Base-by-base conservation (phyloP, 2,329 filamentous ascomycete species). In the Lecanicillium sp. region DNA sequence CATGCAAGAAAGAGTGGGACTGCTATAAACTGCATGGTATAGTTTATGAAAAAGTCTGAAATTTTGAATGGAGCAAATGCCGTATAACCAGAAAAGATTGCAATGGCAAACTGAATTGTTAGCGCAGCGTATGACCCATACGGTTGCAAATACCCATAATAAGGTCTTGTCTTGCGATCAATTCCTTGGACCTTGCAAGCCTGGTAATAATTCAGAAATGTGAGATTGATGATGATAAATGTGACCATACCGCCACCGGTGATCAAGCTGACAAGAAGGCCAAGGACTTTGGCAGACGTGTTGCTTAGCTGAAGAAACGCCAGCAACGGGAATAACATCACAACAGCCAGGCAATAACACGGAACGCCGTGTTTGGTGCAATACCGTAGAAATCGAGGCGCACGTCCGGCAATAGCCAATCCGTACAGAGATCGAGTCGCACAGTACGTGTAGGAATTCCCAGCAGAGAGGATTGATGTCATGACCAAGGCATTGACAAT, bases 311-410 rank as follows among this genome's bases (percentile, higher is more conserved):
- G 64, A 29, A 77, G 60, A 54, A 77, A 71, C 18, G 69, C 68
- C 25, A 75, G 57, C 42, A 71, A 57, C 6, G 69, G 67, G 56
- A 75, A 71, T 17, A 65, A 47, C 63, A 74, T 71, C 34, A 72
- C 67, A 4, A 75, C 47, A 29, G 43, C 49, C 54, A 79, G 75
- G 50, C 68, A 72, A 51, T 67, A 78, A 47, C 79, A 67, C 6
- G 76, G 75, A 0, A 79, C 75, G 51, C 79, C 80, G 9, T 70
- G 68, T 45, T 63, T 67, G 5, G 71, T 83, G 51, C 70, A 76
- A 53, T 73, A 70, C 43, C 67, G 65, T 16, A 83, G 64, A 50
- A 81, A 52, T 31, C 58, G 55, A 22, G 67, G 68, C 3, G 68
- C 68, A 32, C 68, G 67, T 12, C 67, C 67, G 49, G 70, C 64